Percentiles rank a stretch among this genome's conserved stretches.
phyloP scores from a whole-genome alignment of 768 basidiomycete species.

The Amanita molliuscula region DNA sequence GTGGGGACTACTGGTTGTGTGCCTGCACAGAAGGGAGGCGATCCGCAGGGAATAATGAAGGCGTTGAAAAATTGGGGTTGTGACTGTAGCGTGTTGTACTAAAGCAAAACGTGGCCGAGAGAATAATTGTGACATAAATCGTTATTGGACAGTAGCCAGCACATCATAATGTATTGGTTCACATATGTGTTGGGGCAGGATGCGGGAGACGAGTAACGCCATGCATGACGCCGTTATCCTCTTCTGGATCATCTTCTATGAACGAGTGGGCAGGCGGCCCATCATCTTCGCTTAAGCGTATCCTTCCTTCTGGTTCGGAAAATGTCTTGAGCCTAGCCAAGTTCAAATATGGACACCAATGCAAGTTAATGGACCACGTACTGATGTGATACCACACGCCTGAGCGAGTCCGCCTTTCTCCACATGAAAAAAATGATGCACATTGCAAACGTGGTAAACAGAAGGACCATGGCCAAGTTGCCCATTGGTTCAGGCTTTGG shows the following conservation, averaged over 20 bases:
- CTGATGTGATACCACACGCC: constrained; percentile 55
- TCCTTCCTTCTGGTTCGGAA: constrained; percentile 40
- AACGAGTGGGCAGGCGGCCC: constrained; percentile 64
- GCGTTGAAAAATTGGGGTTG: no score
- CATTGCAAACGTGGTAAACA: constrained; percentile 48
- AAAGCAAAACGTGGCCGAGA: neutral
- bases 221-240: constrained; percentile 25
- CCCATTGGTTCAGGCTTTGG: constrained; percentile 60
- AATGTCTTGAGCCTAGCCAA: constrained; percentile 44
- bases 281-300: constrained; percentile 62
- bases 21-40: no score
- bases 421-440: constrained; percentile 53
- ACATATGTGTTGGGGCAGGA: neutral
- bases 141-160: neutral
- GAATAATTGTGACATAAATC: neutral
- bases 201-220: neutral
- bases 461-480: constrained; percentile 38
- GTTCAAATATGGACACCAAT: neutral
- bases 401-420: constrained; percentile 45
- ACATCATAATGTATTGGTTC: neutral
- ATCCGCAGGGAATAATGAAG: no score
- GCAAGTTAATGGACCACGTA: constrained; percentile 18
- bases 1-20: no score
- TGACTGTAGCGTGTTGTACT: no score
- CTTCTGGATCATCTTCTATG: constrained; percentile 49